Percentiles rank a stretch among this genome's conserved stretches.
phyloP scores from a whole-genome alignment of 352 stramenopile genomes.

The Globisporangium spinosum region DNA sequence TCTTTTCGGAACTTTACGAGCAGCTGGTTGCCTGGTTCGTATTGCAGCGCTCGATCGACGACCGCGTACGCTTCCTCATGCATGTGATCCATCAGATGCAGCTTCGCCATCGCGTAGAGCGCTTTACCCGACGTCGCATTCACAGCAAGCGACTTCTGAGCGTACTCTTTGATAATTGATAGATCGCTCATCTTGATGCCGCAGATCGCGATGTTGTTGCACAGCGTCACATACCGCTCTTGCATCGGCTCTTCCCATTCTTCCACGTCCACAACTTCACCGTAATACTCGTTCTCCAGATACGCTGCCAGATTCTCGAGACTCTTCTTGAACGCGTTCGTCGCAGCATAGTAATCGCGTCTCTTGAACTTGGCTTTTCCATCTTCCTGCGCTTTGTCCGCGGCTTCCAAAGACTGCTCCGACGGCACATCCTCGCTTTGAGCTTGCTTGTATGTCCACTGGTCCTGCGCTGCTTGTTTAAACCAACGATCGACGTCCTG shows the following conservation, averaged over 20 bases:
- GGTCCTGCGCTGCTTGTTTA: slow-evolving; percentile 26
- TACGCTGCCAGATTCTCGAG: slow-evolving; percentile 35
- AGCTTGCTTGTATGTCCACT: slow-evolving; percentile 6
- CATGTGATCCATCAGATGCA: slow-evolving; percentile 56
- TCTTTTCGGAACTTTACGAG: slow-evolving; percentile 48
- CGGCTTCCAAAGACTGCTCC: slow-evolving; percentile 29
- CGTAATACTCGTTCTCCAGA: slow-evolving; percentile 50
- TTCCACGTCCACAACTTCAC: slow-evolving; percentile 22
- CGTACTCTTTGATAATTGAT: slow-evolving; percentile 54
- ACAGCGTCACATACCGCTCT: slow-evolving; percentile 58
- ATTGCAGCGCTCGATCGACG: slow-evolving; percentile 32
- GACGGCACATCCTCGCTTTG: slow-evolving; percentile 20
- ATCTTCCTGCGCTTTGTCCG: slow-evolving; percentile 46
- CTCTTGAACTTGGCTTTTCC: slow-evolving; percentile 65
- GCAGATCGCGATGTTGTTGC: slow-evolving; percentile 75
- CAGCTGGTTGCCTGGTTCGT: slow-evolving; percentile 41
- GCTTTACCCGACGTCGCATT: slow-evolving; percentile 51
- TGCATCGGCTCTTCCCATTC: slow-evolving; percentile 46
- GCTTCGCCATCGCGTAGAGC: slow-evolving; percentile 65
- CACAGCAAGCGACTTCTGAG: slow-evolving; percentile 48
- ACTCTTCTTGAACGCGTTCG: slow-evolving; percentile 63
- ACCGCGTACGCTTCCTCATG: slow-evolving; percentile 45
- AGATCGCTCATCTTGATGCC: slow-evolving; percentile 61
- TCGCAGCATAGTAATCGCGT: slow-evolving; percentile 58
- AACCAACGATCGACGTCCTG: slow-evolving; percentile 50